phyloP scores from a whole-genome alignment of 352 stramenopile genomes.

The Phytopythium cucurbitacearum region DNA sequence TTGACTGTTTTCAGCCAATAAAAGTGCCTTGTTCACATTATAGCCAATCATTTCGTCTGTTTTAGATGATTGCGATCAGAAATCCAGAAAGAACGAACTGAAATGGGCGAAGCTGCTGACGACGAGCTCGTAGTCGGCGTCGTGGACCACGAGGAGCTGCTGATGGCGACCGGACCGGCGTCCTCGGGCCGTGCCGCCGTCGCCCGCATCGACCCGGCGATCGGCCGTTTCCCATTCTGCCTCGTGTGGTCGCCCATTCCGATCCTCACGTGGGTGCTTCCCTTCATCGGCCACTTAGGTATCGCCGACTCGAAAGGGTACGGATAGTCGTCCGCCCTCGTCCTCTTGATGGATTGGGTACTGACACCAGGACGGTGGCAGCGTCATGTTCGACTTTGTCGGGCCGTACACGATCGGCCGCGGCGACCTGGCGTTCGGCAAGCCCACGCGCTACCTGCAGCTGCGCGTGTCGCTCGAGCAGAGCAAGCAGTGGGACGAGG shows the following conservation, averaged over 20 bases:
- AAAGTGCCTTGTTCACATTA: no score
- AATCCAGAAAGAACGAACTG: no score
- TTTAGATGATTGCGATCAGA: no score
- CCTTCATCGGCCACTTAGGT: constrained; percentile 96
- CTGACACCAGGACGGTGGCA: constrained; percentile 6
- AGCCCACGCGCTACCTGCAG: constrained; percentile 88
- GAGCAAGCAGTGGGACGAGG: constrained; percentile 87
- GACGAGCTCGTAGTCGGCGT: constrained; percentile 5
- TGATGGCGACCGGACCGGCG: neutral
- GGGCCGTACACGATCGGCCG: constrained; percentile 91
- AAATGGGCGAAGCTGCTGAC: neutral
- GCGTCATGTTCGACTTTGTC: constrained; percentile 95
- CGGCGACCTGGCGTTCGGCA: constrained; percentile 87
- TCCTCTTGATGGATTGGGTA: neutral
- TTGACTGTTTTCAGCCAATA: no score
- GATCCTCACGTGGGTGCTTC: constrained; percentile 90
- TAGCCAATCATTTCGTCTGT: no score
- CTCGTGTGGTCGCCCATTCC: constrained; percentile 92
- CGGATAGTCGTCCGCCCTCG: neutral
- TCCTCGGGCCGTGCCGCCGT: neutral
- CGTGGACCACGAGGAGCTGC: constrained; percentile 6
- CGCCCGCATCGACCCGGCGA: constrained; percentile 21
- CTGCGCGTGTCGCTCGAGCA: constrained; percentile 40
- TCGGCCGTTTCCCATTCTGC: constrained; percentile 86
- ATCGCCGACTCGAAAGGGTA: constrained; percentile 88